Conservation (phyloP, 495 filamentous ascomycete genomes). For the Neurospora sp. region DNA sequence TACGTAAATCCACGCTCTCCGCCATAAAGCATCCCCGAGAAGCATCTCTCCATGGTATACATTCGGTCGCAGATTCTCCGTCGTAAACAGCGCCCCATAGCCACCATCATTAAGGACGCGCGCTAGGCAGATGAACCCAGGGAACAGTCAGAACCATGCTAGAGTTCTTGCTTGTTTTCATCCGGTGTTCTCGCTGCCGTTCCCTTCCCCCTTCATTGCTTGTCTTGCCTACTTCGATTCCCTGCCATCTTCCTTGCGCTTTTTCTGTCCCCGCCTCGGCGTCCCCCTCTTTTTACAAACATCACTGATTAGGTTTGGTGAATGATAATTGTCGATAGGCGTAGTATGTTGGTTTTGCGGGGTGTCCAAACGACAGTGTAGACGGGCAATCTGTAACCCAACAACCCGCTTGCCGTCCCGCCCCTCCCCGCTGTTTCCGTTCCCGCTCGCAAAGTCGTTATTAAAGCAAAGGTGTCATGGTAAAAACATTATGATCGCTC, state of each 20-base stretch:
- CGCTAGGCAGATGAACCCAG: background rate
- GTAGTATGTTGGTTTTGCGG: background rate
- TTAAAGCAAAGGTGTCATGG: background rate
- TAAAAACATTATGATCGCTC: background rate
- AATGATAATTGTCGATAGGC: background rate
- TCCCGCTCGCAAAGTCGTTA: background rate
- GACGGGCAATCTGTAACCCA: background rate
- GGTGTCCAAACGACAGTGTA: background rate
- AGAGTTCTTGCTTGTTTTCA: background rate
- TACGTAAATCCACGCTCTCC: background rate
- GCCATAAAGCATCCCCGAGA: background rate
- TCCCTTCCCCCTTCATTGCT: background rate
- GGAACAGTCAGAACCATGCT: background rate
- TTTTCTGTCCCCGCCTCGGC: background rate
- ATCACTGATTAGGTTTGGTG: background rate
- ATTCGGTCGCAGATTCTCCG: background rate
- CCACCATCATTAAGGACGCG: background rate
- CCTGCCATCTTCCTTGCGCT: background rate
- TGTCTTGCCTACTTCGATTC: background rate
- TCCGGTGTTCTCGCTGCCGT: background rate
- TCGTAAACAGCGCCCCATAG: background rate
- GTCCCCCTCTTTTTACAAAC: background rate
- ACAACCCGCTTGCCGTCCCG: background rate
- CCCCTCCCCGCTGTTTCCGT: background rate
- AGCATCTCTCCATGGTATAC: background rate